Base-by-base conservation (phyloP, 2,329 filamentous ascomycete genomes). In the Stagonosporopsis chrysanthemi region DNA sequence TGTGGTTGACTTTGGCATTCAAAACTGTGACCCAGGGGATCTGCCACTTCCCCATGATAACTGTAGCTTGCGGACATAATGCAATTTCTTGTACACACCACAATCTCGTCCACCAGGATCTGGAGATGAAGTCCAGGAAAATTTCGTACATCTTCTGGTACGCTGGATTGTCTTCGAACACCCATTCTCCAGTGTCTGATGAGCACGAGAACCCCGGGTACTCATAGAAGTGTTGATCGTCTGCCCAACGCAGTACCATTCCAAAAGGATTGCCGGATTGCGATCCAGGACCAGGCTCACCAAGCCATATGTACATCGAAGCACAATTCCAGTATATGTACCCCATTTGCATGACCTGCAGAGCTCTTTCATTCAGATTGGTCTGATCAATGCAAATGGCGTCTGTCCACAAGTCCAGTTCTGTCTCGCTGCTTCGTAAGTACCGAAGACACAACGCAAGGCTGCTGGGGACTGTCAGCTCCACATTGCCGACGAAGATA, bases 341-440 rank as follows among this genome's bases (percentile, higher is more conserved):
- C 2, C 53, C 50, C 61, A 63, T 63, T n/a, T 50, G 45, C 7
- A 19, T 41, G 11, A 63, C 52, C 23, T 63, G 61, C 6, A 28
- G 14, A 6, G 56, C 35, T 19, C 54, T 47, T 35, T 63, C 61
- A 11, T 45, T 24, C 1, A 29, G 17, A 28, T 63, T 54, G 19
- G 9, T 38, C 29, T 63, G 61, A 36, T 63, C 50, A n/a, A 61
- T 63, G 28, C 58, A 63, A 9, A 63, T 45, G 1, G 46, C 46
- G 17, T 63, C 61, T 6, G 60, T 48, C 61, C 58, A 63, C 12
- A 54, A 26, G 9, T 15, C 6, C 2, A 43, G 12, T 17, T 31
- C 9, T 11, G 1, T 48, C 14, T 17, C 39, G 29, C 9, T 28
- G 31, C n/a, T 38, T 23, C 51, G 44, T 15, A 54, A 23, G 28